phyloP scores from a whole-genome alignment of 768 basidiomycete species.

The Lactarius evosmus region DNA sequence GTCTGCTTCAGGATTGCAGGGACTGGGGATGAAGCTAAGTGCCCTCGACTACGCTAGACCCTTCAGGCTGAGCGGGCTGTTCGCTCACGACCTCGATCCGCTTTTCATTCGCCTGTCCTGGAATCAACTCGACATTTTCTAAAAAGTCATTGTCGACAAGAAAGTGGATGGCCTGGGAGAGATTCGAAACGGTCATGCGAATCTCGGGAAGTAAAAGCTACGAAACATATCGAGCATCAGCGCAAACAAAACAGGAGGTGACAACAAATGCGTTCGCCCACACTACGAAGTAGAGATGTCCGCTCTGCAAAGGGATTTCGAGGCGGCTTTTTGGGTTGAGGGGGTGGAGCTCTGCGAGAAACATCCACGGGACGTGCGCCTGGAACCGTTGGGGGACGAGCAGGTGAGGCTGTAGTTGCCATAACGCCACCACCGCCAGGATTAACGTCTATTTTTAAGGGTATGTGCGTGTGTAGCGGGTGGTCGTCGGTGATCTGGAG shows the following conservation, averaged over 20 bases:
- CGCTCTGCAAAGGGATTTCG: conserved; percentile 66
- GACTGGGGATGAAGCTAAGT: not conserved
- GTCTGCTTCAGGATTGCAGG: not conserved
- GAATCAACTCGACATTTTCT: conserved; percentile 69
- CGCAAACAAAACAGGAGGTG: conserved; percentile 12
- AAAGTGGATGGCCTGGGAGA: conserved; percentile 90
- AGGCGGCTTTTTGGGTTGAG: conserved; percentile 49
- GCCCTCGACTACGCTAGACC: not conserved
- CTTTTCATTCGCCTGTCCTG: conserved; percentile 67
- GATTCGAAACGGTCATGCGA: conserved; percentile 80
- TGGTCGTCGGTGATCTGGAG: not conserved
- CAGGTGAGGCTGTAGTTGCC: not conserved
- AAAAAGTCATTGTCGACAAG: conserved; percentile 89
- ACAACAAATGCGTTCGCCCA: conserved; percentile 39
- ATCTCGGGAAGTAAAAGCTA: conserved; percentile 86
- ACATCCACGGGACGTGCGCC: conserved; percentile 15
- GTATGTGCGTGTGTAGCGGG: not conserved
- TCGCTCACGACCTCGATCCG: conserved; percentile 58
- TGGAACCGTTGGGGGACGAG: conserved; percentile 6
- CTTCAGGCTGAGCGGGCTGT: conserved; percentile 21
- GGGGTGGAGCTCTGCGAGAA: conserved; percentile 31
- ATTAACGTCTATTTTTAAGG: not conserved
- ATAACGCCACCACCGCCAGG: not conserved
- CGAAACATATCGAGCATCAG: conserved; percentile 2
- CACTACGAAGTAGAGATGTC: conserved; percentile 75